Evolutionary conservation across 2,329 filamentous ascomycete genomes (phyloP), one percentile per base, ranked within the genome.

Genomic region (Cordyceps cicadae): DNA sequence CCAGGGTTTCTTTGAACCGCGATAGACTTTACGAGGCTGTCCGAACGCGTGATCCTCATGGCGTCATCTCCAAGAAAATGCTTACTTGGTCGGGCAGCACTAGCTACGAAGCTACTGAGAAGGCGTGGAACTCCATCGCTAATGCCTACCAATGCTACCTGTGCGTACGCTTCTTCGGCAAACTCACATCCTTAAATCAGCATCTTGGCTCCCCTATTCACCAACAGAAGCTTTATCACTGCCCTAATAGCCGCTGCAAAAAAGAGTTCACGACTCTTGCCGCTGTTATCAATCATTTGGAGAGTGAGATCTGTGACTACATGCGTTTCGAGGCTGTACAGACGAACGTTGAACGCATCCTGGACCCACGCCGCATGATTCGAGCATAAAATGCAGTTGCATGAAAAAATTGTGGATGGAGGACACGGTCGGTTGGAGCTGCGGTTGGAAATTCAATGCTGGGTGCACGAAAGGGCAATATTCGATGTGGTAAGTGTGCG

Each of bases 181-280:
- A 56, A 0, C 58, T 74, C 0, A 17, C 50, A 0, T 66, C 66
- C 0, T 72, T 87, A 3, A 80, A 81, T 53, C 71, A 76, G 56
- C 84, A 87, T 64, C 68, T 87, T 2, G 76, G 75, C 48, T 87
- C 83, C 0, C 73, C 79, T 0, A 70, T 55, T 9, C 68, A 79
- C 59, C 53, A 55, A 54, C 67, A 75, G 53, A 60, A 64, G 0
- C 62, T 77, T 9, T 78, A 79, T 53, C 73, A 76, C 60, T 80
- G 76, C 52, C 75, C 73, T 0, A 73, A 75, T 4, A 51, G 37
- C 1, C 4, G 3, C 14, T 79, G 76, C 60, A 26, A 61, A 1
- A 64, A 50, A 15, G 70, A 79, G 12, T 79, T 78, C 61, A 75
- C 66, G 54, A 73, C 68, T 1, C 63, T 80, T 6, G 75, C 74